A percentile compares a stretch with the other conserved stretches of the same genome.
Conservation (phyloP, 805 yeast species). For the Kodamaea sagamina region DNA sequence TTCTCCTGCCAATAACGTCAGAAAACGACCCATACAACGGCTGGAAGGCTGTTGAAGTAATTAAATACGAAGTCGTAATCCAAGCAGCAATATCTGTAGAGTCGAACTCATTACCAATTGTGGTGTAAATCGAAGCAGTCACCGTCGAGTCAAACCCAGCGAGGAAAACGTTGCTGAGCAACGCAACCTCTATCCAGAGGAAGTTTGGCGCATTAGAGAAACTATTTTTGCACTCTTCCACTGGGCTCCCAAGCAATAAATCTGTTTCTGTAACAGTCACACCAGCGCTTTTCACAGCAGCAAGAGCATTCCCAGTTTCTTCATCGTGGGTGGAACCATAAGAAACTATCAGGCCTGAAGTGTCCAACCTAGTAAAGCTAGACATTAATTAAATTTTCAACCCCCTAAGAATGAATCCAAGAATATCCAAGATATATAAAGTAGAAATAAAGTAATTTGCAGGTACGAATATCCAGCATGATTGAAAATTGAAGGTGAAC, state of each 20-base stretch:
- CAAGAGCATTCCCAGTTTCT: neutral
- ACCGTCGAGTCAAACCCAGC: slow-evolving; percentile 52
- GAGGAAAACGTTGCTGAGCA: slow-evolving; percentile 42
- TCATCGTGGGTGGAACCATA: neutral
- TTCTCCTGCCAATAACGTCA: slow-evolving; percentile 39
- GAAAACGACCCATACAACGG: slow-evolving; percentile 44
- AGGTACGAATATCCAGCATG: no score
- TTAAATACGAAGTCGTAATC: slow-evolving; percentile 44
- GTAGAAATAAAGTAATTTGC: no score
- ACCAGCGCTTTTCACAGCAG: neutral
- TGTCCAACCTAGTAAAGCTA: neutral
- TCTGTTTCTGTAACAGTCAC: slow-evolving; percentile 1
- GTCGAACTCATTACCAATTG: slow-evolving; percentile 44
- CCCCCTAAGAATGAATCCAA: no score
- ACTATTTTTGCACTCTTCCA: slow-evolving; percentile 7
- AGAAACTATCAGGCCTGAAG: neutral
- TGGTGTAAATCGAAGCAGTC: slow-evolving; percentile 50
- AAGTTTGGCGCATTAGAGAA: slow-evolving; percentile 24
- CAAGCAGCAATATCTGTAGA: slow-evolving; percentile 40
- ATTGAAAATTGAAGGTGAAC: no score
- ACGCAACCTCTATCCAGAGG: slow-evolving; percentile 34
- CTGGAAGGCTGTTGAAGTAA: slow-evolving; percentile 44
- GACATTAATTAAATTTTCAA: no score
- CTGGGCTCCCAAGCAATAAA: neutral
- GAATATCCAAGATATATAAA: no score